These are phyloP conservation scores for Cyphellophora attinorum DNA, from an alignment of 2,329 filamentous ascomycete genomes.

Conservation along the genomic window DNA sequence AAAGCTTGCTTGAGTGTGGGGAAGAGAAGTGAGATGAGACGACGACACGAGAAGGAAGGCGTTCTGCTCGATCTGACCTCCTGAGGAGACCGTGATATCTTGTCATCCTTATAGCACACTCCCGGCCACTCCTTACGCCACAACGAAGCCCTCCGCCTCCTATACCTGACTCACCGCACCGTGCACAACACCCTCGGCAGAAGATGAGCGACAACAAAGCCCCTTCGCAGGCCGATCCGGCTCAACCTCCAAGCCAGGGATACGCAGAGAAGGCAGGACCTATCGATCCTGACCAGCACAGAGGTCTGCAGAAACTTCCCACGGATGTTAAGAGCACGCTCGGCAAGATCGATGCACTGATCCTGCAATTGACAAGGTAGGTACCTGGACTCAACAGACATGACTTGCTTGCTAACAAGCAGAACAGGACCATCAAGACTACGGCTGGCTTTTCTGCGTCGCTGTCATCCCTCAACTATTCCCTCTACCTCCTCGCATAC, in stretches of 20 bases:
- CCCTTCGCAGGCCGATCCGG: not conserved
- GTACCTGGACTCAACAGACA: constrained; percentile 1
- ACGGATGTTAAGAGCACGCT: constrained; percentile 10
- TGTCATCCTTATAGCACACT: too few species aligned
- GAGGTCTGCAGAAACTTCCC: constrained; percentile 10
- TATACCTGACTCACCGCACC: too few species aligned
- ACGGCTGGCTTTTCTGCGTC: constrained; percentile 60
- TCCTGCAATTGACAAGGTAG: constrained; percentile 15
- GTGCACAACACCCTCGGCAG: not conserved
- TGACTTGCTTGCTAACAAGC: not conserved
- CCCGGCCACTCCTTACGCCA: too few species aligned
- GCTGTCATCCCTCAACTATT: constrained; percentile 61
- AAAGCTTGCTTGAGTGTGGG: too few species aligned
- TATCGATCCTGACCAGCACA: constrained; percentile 8
- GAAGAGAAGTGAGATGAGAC: too few species aligned
- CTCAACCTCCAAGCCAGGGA: not conserved
- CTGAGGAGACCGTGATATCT: too few species aligned
- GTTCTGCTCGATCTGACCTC: too few species aligned
- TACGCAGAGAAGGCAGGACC: constrained; percentile 8
- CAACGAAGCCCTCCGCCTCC: too few species aligned
- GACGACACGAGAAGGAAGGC: too few species aligned
- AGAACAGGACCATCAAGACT: constrained; percentile 54
- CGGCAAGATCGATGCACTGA: constrained; percentile 11
- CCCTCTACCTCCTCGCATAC: constrained; percentile 51
- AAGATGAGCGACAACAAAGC: not conserved